Percentiles rank a stretch among this genome's conserved stretches.
Conservation (phyloP, 345 rosid genomes). For the Geranium rotundifolium region DNA sequence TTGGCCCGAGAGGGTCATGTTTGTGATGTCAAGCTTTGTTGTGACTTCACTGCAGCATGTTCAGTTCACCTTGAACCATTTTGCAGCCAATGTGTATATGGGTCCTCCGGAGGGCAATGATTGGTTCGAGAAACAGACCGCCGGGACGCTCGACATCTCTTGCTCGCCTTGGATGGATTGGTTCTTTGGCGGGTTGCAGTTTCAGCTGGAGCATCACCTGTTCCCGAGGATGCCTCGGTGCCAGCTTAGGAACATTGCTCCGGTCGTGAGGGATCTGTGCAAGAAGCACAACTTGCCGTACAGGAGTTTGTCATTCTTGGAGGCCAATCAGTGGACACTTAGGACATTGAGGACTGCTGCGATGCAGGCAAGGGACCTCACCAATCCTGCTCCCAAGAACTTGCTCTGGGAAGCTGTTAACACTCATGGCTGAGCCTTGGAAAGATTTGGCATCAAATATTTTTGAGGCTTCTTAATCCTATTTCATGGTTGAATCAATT, state of each 20-base stretch:
- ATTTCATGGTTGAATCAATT: not conserved
- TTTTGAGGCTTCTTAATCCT: slow-evolving; percentile 1
- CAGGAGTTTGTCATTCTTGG: slow-evolving; percentile 64
- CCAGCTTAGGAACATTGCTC: slow-evolving; percentile 60
- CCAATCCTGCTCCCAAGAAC: slow-evolving; percentile 55
- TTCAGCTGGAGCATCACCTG: slow-evolving; percentile 92
- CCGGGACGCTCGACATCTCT: slow-evolving; percentile 71
- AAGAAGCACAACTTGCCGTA: slow-evolving; percentile 88
- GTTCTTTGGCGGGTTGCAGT: slow-evolving; percentile 81
- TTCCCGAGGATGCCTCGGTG: slow-evolving; percentile 84
- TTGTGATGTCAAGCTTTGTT: slow-evolving; percentile 48
- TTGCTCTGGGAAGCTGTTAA: slow-evolving; percentile 84
- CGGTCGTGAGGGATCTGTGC: slow-evolving; percentile 64
- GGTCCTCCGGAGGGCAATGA: slow-evolving; percentile 71
- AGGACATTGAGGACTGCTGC: slow-evolving; percentile 63
- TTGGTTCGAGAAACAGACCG: slow-evolving; percentile 90
- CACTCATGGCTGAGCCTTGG: slow-evolving; percentile 52
- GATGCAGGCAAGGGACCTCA: slow-evolving; percentile 54
- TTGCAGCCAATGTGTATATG: slow-evolving; percentile 59
- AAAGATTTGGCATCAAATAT: not conserved
- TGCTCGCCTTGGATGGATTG: slow-evolving; percentile 88
- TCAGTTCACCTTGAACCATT: slow-evolving; percentile 84
- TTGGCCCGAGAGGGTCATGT: slow-evolving; percentile 66
- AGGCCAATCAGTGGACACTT: slow-evolving; percentile 64
- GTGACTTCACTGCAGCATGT: slow-evolving; percentile 73